phyloP scores from a whole-genome alignment of 352 stramenopile species.

The Pythium monospermum region DNA sequence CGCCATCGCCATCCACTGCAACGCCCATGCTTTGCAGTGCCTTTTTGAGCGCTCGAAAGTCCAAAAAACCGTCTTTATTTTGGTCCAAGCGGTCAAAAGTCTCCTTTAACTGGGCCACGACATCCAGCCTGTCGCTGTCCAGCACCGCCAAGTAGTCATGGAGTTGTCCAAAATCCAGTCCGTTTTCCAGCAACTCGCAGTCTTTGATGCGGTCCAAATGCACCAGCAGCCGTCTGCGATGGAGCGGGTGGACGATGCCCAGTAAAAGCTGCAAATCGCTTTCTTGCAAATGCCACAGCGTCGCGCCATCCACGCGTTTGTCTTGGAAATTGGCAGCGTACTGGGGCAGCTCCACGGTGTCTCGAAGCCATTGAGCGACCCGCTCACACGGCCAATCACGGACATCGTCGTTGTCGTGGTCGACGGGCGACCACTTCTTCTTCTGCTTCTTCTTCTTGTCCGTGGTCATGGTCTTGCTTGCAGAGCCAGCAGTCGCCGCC shows the following conservation, averaged over 20 bases:
- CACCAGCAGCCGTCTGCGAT: slow-evolving; percentile 46
- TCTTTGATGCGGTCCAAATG: slow-evolving; percentile 61
- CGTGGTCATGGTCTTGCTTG: neutral
- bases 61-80: slow-evolving; percentile 53
- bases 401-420: slow-evolving; percentile 17
- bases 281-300: slow-evolving; percentile 46
- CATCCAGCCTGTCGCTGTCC: slow-evolving; percentile 55
- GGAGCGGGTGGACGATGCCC: slow-evolving; percentile 49
- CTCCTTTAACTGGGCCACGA: slow-evolving; percentile 58
- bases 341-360: slow-evolving; percentile 45
- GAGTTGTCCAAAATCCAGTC: slow-evolving; percentile 63
- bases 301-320: slow-evolving; percentile 65
- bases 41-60: slow-evolving; percentile 41
- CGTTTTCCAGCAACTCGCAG: slow-evolving; percentile 48
- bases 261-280: slow-evolving; percentile 62
- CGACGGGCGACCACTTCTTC: neutral
- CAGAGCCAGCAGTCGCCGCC: too few relatives aligned
- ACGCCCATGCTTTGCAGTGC: slow-evolving; percentile 32
- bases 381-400: slow-evolving; percentile 53
- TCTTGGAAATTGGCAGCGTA: slow-evolving; percentile 43
- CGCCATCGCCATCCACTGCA: too few relatives aligned
- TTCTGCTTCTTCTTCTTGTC: neutral
- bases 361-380: slow-evolving; percentile 42
- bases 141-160: slow-evolving; percentile 71
- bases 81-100: slow-evolving; percentile 64